Evolutionary conservation across 2,329 filamentous ascomycete genomes (phyloP), one percentile per base, ranked within the genome.

Genomic region (Cladophialophora psammophila): DNA sequence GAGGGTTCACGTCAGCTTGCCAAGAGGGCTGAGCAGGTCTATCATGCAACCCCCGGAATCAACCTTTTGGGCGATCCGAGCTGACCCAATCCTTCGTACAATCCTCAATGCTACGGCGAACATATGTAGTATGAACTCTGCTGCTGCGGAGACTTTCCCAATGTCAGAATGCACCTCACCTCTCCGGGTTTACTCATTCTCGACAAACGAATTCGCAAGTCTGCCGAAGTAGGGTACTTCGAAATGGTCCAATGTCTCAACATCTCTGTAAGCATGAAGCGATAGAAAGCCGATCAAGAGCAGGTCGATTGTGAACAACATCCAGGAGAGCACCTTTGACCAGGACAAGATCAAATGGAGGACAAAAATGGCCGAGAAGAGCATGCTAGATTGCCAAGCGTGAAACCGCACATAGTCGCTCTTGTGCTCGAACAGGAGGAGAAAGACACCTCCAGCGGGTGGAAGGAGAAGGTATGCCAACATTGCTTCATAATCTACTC

Each of bases 351-450:
- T 81, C 42, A 98, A 85, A 76, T 98, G 94, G 31, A 97, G 72
- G 60, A 87, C 83, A 72, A 88, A 87, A 45, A 88, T 77, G 57
- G 86, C 86, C 0, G 91, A 90, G 78, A 97, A 97, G 2, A 96
- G 79, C 74, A 97, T 83, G 70, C 90, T 90, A 6, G 91, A 92
- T 80, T 99, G 95, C 94, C 95, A 99, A 7, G 95, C 95, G 79
- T 99, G 95, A 74, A 98, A 98, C 70, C 95, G 87, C 65, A 99
- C 95, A 79, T 97, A 99, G 80, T 99, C 95, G 76, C 93, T 97
- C 83, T 97, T 95, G 76, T 94, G 88, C 84, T 99, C 95, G 70
- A 94, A 78, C 53, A 98, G 86, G 72, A 99, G 80, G 73, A 99
- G 80, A 72, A 97, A 78, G 32, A 97, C 92, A 2, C 91, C 92